These are phyloP conservation scores for Artemisia argyi DNA, from an alignment of 129 eudicot genomes.

Conservation along the genomic window DNA sequence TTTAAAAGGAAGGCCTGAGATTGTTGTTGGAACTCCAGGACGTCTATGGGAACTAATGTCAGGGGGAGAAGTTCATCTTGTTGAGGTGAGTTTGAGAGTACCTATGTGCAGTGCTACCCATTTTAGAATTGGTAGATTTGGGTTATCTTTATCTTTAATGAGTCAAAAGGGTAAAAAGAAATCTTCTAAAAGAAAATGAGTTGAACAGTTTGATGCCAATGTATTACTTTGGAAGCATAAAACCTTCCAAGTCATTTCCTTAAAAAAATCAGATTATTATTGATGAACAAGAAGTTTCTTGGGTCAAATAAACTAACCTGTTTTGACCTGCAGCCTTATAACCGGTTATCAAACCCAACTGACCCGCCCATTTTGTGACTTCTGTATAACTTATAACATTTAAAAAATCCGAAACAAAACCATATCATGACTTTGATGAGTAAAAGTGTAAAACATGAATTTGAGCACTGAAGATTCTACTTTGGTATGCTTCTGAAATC, in stretches of 20 bases:
- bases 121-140: not conserved
- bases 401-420: not conserved
- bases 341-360: not conserved
- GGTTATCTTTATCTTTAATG: not conserved
- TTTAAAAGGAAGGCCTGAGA: conserved; percentile 86
- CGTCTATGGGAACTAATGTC: conserved; percentile 98
- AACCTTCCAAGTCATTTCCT: too few relatives aligned
- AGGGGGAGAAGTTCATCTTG: conserved; percentile 89
- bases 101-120: not conserved
- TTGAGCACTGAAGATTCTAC: too few relatives aligned
- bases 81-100: conserved; percentile 56
- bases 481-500: too few relatives aligned
- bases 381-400: not conserved
- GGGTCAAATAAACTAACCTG: not conserved
- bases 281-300: too few relatives aligned
- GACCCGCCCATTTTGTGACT: not conserved
- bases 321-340: not conserved
- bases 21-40: conserved; percentile 98
- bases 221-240: too few relatives aligned
- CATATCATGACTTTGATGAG: not conserved
- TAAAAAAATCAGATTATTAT: too few relatives aligned
- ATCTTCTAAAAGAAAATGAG: too few relatives aligned
- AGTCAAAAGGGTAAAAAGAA: not conserved
- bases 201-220: too few relatives aligned
- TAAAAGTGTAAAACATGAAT: too few relatives aligned